Conservation (phyloP, 1,139 yeast genomes). For the Pichia sp. region DNA sequence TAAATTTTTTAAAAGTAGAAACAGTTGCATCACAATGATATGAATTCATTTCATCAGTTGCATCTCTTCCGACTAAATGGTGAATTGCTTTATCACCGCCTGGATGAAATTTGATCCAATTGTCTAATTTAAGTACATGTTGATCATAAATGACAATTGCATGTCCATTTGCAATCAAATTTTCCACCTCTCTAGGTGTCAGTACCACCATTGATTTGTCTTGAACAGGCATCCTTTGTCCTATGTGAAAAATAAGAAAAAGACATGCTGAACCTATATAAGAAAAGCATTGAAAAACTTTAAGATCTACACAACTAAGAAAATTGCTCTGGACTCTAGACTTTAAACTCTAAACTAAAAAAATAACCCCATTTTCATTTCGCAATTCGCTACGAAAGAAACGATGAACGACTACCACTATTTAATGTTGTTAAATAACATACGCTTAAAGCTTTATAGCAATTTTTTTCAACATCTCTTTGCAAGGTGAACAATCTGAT, state of each 20-base stretch:
- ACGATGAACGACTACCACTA: too few species aligned
- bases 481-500: not conserved
- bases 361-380: too few species aligned
- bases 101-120: slow-evolving; percentile 73
- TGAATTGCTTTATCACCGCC: slow-evolving; percentile 83
- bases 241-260: too few species aligned
- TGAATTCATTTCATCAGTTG: slow-evolving; percentile 85
- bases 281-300: too few species aligned
- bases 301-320: too few species aligned
- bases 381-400: too few species aligned
- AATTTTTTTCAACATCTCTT: not conserved
- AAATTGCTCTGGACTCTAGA: too few species aligned
- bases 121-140: slow-evolving; percentile 56
- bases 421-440: too few species aligned
- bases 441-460: not conserved
- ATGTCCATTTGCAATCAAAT: slow-evolving; percentile 60
- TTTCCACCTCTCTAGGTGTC: slow-evolving; percentile 35
- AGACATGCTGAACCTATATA: too few species aligned
- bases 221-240: not conserved
- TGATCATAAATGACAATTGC: slow-evolving; percentile 61
- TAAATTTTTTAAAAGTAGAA: slow-evolving; percentile 44
- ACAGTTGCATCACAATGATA: slow-evolving; percentile 63
- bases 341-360: too few species aligned
- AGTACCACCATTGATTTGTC: not conserved
- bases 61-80: slow-evolving; percentile 86